phyloP scores from a whole-genome alignment of 2,329 filamentous ascomycete genomes.

The Chaetomiaceae sp. region DNA sequence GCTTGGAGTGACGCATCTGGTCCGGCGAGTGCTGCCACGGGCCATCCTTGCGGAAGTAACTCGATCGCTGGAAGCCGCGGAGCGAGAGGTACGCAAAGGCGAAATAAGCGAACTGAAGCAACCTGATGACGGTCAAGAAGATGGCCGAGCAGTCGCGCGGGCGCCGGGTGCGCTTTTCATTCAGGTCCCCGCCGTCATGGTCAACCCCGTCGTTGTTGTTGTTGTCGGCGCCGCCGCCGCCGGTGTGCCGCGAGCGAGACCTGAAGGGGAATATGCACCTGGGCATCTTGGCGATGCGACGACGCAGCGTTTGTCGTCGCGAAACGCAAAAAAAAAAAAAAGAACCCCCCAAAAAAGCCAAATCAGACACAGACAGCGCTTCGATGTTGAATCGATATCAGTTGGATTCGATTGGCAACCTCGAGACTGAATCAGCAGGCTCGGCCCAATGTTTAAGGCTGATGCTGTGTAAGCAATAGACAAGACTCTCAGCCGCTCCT shows the following conservation, averaged over 20 bases:
- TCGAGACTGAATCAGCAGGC: too few relatives aligned
- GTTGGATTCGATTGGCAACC: neutral
- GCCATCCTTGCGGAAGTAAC: conserved; percentile 10
- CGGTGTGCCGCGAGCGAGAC: neutral
- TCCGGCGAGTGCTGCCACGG: conserved; percentile 5
- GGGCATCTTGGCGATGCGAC: conserved; percentile 6
- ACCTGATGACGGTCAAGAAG: conserved; percentile 17
- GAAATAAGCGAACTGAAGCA: conserved; percentile 26
- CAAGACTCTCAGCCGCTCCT: neutral
- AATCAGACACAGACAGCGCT: too few relatives aligned
- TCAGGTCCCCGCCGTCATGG: neutral
- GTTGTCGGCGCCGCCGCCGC: neutral
- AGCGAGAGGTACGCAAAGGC: conserved; percentile 30
- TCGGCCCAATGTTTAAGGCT: too few relatives aligned
- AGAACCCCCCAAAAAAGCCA: too few relatives aligned
- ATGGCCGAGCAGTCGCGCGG: conserved; percentile 20
- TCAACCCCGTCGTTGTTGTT: neutral
- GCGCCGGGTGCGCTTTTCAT: conserved; percentile 16
- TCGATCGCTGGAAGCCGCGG: conserved; percentile 15
- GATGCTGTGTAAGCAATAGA: neutral
- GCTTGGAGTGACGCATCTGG: conserved; percentile 1
- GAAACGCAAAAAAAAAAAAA: too few relatives aligned
- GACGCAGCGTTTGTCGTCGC: neutral
- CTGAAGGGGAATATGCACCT: neutral
- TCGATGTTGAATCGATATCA: too few relatives aligned